Evolutionary conservation across 2,329 filamentous ascomycete genomes (phyloP).

Genomic region (Immersiporthe knoxdaviesiana): DNA sequence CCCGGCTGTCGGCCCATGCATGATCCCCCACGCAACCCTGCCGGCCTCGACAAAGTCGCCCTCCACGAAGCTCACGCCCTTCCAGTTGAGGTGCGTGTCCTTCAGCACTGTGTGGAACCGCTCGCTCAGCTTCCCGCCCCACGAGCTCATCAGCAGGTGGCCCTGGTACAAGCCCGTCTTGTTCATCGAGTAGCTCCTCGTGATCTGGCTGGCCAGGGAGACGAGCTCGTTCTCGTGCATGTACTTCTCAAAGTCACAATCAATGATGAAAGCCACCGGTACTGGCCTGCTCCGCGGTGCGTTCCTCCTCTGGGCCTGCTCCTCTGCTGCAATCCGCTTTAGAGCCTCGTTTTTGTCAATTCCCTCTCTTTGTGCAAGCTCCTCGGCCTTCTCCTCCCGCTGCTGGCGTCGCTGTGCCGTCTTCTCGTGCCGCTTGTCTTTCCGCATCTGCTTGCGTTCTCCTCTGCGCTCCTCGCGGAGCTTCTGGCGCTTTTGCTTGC

Average conservation of each 20-base stretch:
- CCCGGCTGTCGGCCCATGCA: conserved; percentile 62
- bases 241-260: conserved; percentile 88
- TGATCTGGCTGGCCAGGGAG: conserved; percentile 82
- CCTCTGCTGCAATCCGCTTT: conserved; percentile 33
- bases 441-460: conserved; percentile 56
- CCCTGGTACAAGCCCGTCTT: conserved; percentile 66
- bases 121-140: conserved; percentile 73
- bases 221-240: conserved; percentile 88
- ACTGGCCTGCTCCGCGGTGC: conserved; percentile 46
- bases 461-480: conserved; percentile 76
- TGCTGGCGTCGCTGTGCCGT: conserved; percentile 54
- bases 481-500: conserved; percentile 73
- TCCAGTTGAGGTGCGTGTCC: conserved; percentile 78
- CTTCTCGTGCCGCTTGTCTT: conserved; percentile 56
- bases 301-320: conserved; percentile 36
- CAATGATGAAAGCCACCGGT: conserved; percentile 80
- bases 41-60: conserved; percentile 75
- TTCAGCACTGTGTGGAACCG: conserved; percentile 78
- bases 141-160: conserved; percentile 78
- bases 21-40: conserved; percentile 66
- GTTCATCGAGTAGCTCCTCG: conserved; percentile 88
- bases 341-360: conserved; percentile 44
- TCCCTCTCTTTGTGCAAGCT: conserved; percentile 44
- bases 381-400: conserved; percentile 53
- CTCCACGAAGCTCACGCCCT: conserved; percentile 71